Evolutionary conservation across 2,329 filamentous ascomycete genomes (phyloP), one percentile per base, ranked within the genome.

Genomic region (Fusarium nelsonii): DNA sequence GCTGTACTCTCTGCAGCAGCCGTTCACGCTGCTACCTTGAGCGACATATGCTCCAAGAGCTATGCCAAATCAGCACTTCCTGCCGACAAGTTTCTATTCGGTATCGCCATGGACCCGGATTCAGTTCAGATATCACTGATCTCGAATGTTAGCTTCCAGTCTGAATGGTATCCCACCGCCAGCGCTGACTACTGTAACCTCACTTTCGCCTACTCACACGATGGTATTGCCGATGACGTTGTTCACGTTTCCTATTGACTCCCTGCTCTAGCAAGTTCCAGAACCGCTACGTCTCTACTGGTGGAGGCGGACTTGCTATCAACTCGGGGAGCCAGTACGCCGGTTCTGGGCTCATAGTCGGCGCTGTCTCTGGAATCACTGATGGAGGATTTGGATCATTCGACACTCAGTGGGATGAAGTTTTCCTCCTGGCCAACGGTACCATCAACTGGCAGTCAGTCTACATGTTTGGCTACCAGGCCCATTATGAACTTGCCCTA

Each of bases 401-500:
- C 71, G 71, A 73, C 62, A 71, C 73, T 54, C 78, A 72, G 66
- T 81, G 75, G 49, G 77, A 80, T 49, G 74, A 78, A 11, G 80
- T 82, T 1, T 77, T 80, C 11, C 77, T 84, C 3, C 72, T 76
- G 52, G 81, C 75, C 26, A 86, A 88, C 62, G 84, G 84, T 15
- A 81, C 83, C 4, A 77, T 85, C 68, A 84, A 87, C 74, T 86
- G 80, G 77, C 79, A 87, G 36, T 76, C 81, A 3, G 77, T 81
- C 5, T 81, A 83, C 76, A 84, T 83, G 78, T 87, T 86, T 52
- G 80, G 77, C 2, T 87, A 87, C 77, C 78, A 83, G 62, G 84
- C 82, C 0, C 76, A 86, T 5, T 81, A 82, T 49, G 86, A 88
- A 74, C 81, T 86, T 78, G 51, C 61, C 14, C 43, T 58, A 9